Evolutionary conservation across 192 early-diverging fungal genomes (phyloP), one percentile per base, ranked within the genome.

Genomic region (Diversispora eburnea): DNA sequence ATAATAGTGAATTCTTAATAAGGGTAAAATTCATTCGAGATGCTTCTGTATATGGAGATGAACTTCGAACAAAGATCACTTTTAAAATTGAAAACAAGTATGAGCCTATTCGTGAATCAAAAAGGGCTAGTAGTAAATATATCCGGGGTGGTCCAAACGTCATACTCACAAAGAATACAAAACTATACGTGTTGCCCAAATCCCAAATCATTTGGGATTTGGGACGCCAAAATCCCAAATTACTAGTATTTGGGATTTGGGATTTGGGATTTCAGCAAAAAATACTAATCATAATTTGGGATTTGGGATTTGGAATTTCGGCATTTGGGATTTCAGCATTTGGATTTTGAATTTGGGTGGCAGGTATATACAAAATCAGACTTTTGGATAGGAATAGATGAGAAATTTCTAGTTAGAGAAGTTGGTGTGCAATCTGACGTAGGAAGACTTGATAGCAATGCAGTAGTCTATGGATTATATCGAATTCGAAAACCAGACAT

Each of bases 381-480:
- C 41, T 43, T 43, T 6, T 46, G 43, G 43, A 12, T 65, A 45
- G 43, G 8, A 45, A 65, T 43, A 6, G 43, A 46, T 43, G 13
- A 46, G 5, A 65, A 65, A 46, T 65, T 65, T 65, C 13, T 41
- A 41, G 59, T 60, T 60, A 60, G n/a, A 60, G 59, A 3, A 60
- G 20, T 60, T 41, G 8, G n/a, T 17, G n/a, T 33, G 8, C 8
- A 60, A 60, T 66, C 64, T 46, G 45, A 66, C 17, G 19, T 46
- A 22, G 9, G 17, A 56, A 20, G 17, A 42, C 67, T 69, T 69
- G 17, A 51, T 22, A n/a, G 8, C 20, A 68, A 68, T 68, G 67
- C 67, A 68, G 67, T 68, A 39, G 67, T 68, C 10, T 68, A 68
- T 68, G 49, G 19, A 51, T 39, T 68, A 51, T 68, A 68, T 68